Evolutionary conservation across 2,329 filamentous ascomycete species (phyloP), one percentile per base, ranked within the genome.

Genomic region (Ophidiomyces ophidiicola): DNA sequence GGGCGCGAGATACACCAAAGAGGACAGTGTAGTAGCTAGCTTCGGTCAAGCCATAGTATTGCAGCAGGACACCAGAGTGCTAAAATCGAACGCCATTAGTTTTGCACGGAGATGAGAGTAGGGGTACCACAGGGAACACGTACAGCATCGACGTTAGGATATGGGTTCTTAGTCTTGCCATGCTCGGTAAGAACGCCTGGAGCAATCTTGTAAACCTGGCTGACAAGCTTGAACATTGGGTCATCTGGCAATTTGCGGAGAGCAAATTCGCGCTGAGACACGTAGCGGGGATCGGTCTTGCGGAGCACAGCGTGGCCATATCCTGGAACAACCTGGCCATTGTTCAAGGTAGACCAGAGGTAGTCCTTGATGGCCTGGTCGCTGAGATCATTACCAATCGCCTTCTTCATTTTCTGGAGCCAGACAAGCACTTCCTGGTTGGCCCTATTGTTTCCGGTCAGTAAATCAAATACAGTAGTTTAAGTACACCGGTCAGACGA

Each of bases 161-260:
- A 96, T 52, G 88, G 88, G 82, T 96, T 93, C 82, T 93, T 93
- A 73, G 86, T 94, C 82, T 94, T 34, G 72, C 90, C 90, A 74
- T 98, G 90, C 80, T 98, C 86, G 52, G 90, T 98, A 64, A 98
- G 75, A 57, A 98, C 90, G 59, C 81, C 82, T 50, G 90, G 90
- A 50, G 90, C 90, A 57, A 98, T 96, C 84, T 98, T 98, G 83
- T 96, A 98, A 55, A 98, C 90, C 74, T 98, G 90, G 76, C 83
- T 92, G 71, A 98, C 90, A 54, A 98, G 83, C 78, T 98, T 86
- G 84, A 94, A 98, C 87, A 98, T 92, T 58, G 88, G 87, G 76
- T 96, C 90, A 59, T 94, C 76, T 60, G 88, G 84, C 63, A 94
- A 79, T 65, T 94, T 84, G 72, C 83, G 75, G 56, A 87, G 83